phyloP scores from a whole-genome alignment of 768 basidiomycete species.

The Galerina marginata region DNA sequence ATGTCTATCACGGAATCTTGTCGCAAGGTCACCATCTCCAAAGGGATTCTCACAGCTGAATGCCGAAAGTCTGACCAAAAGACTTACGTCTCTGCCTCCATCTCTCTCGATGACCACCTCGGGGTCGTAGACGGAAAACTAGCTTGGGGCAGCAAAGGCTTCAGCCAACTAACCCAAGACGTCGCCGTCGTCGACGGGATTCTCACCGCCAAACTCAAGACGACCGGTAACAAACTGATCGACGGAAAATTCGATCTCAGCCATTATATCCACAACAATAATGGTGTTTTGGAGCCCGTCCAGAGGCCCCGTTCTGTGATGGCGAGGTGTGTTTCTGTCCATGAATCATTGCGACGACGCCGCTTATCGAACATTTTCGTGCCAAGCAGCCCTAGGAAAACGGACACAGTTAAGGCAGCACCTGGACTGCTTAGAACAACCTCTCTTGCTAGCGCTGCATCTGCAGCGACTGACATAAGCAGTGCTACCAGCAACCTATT shows the following conservation, averaged over 20 bases:
- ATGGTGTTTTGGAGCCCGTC: slow-evolving; percentile 16
- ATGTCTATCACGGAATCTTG: slow-evolving; percentile 22
- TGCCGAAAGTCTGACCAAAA: slow-evolving; percentile 23
- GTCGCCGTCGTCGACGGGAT: slow-evolving; percentile 16
- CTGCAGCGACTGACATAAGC: background rate
- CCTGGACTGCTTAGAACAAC: slow-evolving; percentile 3
- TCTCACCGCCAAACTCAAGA: slow-evolving; percentile 21
- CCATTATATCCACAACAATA: slow-evolving; percentile 13
- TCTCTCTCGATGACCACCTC: slow-evolving; percentile 22
- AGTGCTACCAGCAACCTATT: slow-evolving; percentile 14
- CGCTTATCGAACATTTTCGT: background rate
- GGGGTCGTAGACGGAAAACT: slow-evolving; percentile 22
- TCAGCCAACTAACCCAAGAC: slow-evolving; percentile 20
- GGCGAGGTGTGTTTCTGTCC: background rate
- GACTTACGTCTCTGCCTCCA: slow-evolving; percentile 18
- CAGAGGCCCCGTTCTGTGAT: slow-evolving; percentile 8
- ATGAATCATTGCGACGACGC: background rate
- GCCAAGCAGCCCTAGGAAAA: background rate
- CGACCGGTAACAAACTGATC: slow-evolving; percentile 13
- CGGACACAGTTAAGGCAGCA: background rate
- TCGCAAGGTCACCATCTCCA: slow-evolving; percentile 19
- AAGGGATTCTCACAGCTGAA: slow-evolving; percentile 23
- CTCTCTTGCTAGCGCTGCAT: slow-evolving; percentile 3
- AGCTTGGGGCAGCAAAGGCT: slow-evolving; percentile 20
- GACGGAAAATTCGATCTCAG: slow-evolving; percentile 23